Base-by-base conservation (phyloP, 2,329 filamentous ascomycete species). In the Alternaria arbusti region DNA sequence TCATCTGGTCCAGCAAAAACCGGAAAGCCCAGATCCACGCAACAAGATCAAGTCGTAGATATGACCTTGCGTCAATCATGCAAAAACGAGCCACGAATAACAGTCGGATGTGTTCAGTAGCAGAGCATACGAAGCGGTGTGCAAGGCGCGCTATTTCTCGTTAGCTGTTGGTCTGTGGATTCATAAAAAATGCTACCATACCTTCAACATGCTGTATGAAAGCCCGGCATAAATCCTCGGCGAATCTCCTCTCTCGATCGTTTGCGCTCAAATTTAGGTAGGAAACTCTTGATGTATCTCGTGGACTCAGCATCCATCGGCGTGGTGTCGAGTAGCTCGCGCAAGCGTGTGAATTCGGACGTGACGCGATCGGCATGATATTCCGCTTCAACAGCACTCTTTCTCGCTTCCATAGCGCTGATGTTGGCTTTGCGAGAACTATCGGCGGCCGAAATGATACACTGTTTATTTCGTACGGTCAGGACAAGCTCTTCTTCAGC, bases 351-450 rank as follows among this genome's bases (percentile, higher is more conserved):
- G 28, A 73, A 13, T n/a, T 61, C 68, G 6, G 68, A 2, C 3
- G 43, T 22, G 11, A 58, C 66, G 23, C 64, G 64, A 7, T 70
- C 59, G 12, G 60, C 63, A 36, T 68, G 56, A 17, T 73, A 36
- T 43, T 70, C 68, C 5, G 75, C 73, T 32, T 74, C 65, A 15
- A 65, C 63, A 22, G 72, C 71, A 52, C 70, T 63, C 55, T 70
- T 68, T 26, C 61, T 63, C 4, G 73, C 73, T 20, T 70, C 59
- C 22, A 69, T 58, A 4, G 69, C 67, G 22, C 64, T 59, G n/a
- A 68, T 55, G 7, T 65, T 65, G 2, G 74, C 72, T n/a, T 70
- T 36, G 20, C 68, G 68, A 52, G 51, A 70, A 44, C 52, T 65
- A 1, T 73, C 67, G 5, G 72, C 47, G 9, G 69, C 59, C 25